These are phyloP conservation scores for Colletotrichum salicis DNA, from an alignment of 2,329 filamentous ascomycete genomes.

Conservation along the genomic window DNA sequence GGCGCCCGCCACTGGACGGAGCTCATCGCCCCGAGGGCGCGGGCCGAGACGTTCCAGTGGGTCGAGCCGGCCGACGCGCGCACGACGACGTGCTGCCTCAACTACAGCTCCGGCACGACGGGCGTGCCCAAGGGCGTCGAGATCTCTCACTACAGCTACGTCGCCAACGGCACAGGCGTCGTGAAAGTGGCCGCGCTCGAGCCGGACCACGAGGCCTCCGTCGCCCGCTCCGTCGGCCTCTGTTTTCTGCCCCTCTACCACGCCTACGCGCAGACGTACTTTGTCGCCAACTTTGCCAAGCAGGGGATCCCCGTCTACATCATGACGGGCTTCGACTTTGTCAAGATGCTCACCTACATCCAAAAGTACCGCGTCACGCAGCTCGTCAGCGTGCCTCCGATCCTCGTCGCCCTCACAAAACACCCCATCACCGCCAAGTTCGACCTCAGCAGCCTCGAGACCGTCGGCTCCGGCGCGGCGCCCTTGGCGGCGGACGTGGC, in stretches of 20 bases:
- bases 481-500: slow-evolving; percentile 69
- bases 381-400: slow-evolving; percentile 77
- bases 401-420: slow-evolving; percentile 79
- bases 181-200: slow-evolving; percentile 57
- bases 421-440: slow-evolving; percentile 72
- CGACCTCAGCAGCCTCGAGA: slow-evolving; percentile 74
- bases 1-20: slow-evolving; percentile 72
- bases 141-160: slow-evolving; percentile 81
- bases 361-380: slow-evolving; percentile 75
- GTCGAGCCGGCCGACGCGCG: slow-evolving; percentile 62
- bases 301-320: slow-evolving; percentile 76
- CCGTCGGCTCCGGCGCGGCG: slow-evolving; percentile 74
- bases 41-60: slow-evolving; percentile 73
- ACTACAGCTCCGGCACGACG: slow-evolving; percentile 84
- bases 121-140: slow-evolving; percentile 87
- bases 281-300: slow-evolving; percentile 68
- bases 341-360: slow-evolving; percentile 75
- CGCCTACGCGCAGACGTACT: slow-evolving; percentile 77
- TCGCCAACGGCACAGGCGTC: slow-evolving; percentile 75
- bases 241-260: slow-evolving; percentile 84
- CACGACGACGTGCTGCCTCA: slow-evolving; percentile 72
- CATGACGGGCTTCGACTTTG: slow-evolving; percentile 82
- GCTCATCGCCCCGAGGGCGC: slow-evolving; percentile 62
- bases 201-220: slow-evolving; percentile 58
- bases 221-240: slow-evolving; percentile 56